A percentile compares a stretch with the other conserved stretches of the same genome.
phyloP scores from a whole-genome alignment of 371 early-diverging fungal genomes.

The Syncephalastrum contaminatum region DNA sequence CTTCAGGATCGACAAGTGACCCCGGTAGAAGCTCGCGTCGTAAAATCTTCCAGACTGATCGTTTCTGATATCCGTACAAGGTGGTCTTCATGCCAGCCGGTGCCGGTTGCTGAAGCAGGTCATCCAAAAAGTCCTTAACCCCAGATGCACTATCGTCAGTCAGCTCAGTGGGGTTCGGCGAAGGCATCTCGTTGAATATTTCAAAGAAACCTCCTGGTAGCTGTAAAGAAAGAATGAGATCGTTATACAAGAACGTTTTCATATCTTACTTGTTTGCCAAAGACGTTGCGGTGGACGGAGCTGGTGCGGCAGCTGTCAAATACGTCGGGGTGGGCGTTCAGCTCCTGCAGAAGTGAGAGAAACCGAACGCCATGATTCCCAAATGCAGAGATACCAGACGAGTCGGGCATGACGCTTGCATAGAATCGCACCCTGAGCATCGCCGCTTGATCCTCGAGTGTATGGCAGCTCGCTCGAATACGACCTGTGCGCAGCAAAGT shows the following conservation, averaged over 20 bases:
- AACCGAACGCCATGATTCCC: slow-evolving; percentile 1
- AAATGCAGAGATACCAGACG: too few species aligned
- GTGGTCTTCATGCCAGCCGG: slow-evolving; percentile 58
- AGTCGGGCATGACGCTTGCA: background rate
- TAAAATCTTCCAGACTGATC: slow-evolving; percentile 64
- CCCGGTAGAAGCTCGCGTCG: slow-evolving; percentile 60
- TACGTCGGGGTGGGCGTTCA: background rate
- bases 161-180: slow-evolving; percentile 17
- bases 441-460: background rate
- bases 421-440: background rate
- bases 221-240: too few species aligned
- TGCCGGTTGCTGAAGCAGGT: slow-evolving; percentile 7
- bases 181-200: slow-evolving; percentile 48
- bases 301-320: background rate
- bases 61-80: slow-evolving; percentile 61
- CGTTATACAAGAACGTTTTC: too few species aligned
- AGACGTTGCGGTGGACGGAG: too few species aligned
- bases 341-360: background rate
- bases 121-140: slow-evolving; percentile 15
- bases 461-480: slow-evolving; percentile 5
- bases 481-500: background rate
- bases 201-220: slow-evolving; percentile 19
- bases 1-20: slow-evolving; percentile 34
- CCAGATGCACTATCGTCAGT: slow-evolving; percentile 12
- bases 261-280: too few species aligned